phyloP scores from a whole-genome alignment of 306 rosid genomes.

The Parietaria judaica region DNA sequence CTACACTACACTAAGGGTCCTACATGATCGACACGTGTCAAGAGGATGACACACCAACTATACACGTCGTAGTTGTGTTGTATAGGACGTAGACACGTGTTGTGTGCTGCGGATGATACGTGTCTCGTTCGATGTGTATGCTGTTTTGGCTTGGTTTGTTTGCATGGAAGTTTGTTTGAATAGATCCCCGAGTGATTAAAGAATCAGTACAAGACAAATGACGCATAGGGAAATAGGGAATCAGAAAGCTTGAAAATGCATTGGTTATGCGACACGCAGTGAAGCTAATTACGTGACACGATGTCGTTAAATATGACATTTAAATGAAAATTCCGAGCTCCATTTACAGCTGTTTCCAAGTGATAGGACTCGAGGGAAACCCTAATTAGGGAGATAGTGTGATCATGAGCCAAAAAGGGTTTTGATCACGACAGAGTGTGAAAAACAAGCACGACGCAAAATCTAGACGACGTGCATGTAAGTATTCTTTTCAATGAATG shows the following conservation, averaged over 20 bases:
- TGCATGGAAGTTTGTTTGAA: conserved; percentile 9
- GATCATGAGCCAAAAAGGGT: conserved; percentile 2
- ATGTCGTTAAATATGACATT: background rate
- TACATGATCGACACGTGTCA: conserved; percentile 10
- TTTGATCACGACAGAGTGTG: conserved; percentile 3
- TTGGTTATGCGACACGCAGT: background rate
- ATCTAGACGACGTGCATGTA: conserved; percentile 22
- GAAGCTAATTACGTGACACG: background rate
- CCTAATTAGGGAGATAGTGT: conserved; percentile 16
- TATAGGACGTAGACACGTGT: conserved; percentile 22
- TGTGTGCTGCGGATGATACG: conserved; percentile 17
- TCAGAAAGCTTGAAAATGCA: too few relatives aligned
- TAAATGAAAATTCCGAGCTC: background rate
- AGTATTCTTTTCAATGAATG: background rate
- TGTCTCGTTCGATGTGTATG: conserved; percentile 12
- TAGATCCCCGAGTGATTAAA: too few relatives aligned
- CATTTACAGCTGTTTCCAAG: conserved; percentile 18
- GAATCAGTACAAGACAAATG: too few relatives aligned
- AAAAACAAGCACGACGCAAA: conserved; percentile 15
- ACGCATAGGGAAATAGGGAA: too few relatives aligned
- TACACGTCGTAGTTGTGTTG: conserved; percentile 8
- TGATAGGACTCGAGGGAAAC: conserved; percentile 10
- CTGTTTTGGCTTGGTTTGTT: too few relatives aligned
- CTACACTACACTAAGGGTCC: too few relatives aligned
- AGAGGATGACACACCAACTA: conserved; percentile 4